Base-by-base conservation (phyloP, 2,329 filamentous ascomycete genomes). In the Teratosphaeria gauchensis region DNA sequence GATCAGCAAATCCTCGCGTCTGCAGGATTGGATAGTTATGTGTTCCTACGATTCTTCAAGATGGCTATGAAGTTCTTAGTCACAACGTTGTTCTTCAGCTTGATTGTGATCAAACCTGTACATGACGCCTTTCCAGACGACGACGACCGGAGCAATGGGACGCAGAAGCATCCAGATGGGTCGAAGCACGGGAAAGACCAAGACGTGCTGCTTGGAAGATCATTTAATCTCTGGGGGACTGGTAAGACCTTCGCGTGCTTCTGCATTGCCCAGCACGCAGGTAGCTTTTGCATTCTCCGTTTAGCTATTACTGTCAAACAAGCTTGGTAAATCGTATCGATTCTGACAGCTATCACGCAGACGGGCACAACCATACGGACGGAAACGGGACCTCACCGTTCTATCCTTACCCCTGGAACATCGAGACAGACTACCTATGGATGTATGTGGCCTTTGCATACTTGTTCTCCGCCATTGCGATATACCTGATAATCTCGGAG, bases 401-500 rank as follows among this genome's bases (percentile, higher is more conserved):
- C 28, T 62, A 48, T 19, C 42, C n/a, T 19, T 52, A 63, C 54
- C 59, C 59, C 4, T 56, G 61, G 31, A 64, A 70, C 51, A 58
- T 72, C 58, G 74, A 76, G 57, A 77, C 74, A 16, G 77, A 79
- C 59, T 96, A 92, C 67, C 77, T 96, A 1, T 96, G 92, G 91
- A 89, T 92, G 68, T 96, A 97, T 69, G 83, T 96, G 14, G 79
- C 89, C n/a, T 99, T 99, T 67, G 89, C 91, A 1, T 99, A 96
- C 76, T 80, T 97, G 55, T 99, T 97, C 73, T 92, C 88, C 5
- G 84, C 79, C 1, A 75, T 97, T 51, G 88, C 89, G 0, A 77
- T 96, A 12, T 95, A 92, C 71, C 83, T 92, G 65, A 85, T 97
- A 67, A 84, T 92, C 59, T 82, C 82, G 51, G 87, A 96, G 74